Percentiles rank a stretch among this genome's conserved stretches.
phyloP scores from a whole-genome alignment of 768 basidiomycete genomes.

The Lentinula sp. region DNA sequence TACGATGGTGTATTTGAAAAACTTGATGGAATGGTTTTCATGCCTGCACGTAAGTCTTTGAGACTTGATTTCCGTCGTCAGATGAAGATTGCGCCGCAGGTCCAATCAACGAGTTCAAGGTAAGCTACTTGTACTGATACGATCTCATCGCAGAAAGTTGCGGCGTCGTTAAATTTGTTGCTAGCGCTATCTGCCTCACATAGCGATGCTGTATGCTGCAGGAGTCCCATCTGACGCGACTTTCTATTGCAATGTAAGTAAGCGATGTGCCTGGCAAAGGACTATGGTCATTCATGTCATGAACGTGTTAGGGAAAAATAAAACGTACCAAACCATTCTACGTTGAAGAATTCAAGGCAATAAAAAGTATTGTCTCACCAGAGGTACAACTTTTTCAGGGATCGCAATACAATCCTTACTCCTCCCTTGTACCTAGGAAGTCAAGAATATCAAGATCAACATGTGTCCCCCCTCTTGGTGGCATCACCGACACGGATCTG shows the following conservation, averaged over 20 bases:
- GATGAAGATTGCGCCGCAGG: conserved; percentile 21
- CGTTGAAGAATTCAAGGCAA: conserved; percentile 53
- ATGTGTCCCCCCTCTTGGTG: conserved; percentile 70
- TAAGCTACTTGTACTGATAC: conserved; percentile 11
- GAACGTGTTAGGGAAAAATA: conserved; percentile 49
- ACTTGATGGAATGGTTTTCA: conserved; percentile 53
- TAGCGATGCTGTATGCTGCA: conserved; percentile 32
- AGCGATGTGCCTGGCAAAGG: background rate
- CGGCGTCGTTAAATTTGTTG: conserved; percentile 8
- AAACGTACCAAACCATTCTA: conserved; percentile 58
- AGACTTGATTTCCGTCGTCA: conserved; percentile 8
- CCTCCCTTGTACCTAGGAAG: conserved; percentile 34
- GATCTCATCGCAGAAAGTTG: background rate
- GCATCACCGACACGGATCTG: conserved; percentile 60
- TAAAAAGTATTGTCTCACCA: conserved; percentile 50
- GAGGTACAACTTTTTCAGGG: conserved; percentile 31
- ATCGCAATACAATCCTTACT: background rate
- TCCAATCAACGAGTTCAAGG: conserved; percentile 46
- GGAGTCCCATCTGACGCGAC: conserved; percentile 33
- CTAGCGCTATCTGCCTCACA: conserved; percentile 43
- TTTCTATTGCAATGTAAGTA: conserved; percentile 36
- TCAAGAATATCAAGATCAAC: conserved; percentile 64
- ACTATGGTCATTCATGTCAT: conserved; percentile 11
- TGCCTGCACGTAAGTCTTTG: conserved; percentile 38
- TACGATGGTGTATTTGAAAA: conserved; percentile 65